Conservation (phyloP, 441 rosid species). For the Adansonia rubrostipa region DNA sequence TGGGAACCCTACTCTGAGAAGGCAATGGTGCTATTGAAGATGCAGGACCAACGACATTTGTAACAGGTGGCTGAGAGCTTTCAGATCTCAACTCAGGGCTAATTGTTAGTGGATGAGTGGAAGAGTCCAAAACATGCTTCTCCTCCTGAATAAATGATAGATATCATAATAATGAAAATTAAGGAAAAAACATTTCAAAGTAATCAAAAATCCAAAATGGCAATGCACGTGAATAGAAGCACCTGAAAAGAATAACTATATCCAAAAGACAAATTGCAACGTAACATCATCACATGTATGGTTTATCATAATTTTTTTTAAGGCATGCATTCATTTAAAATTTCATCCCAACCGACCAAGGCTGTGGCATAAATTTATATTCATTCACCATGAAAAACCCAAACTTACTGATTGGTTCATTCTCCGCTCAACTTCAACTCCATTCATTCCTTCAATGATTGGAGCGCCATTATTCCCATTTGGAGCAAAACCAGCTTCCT, state of each 20-base stretch:
- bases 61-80: slow-evolving; percentile 51
- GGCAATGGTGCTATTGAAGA: slow-evolving; percentile 45
- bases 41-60: slow-evolving; percentile 44
- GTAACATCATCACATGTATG: background rate
- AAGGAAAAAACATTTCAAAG: slow-evolving; percentile 15
- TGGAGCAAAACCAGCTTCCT: slow-evolving; percentile 83
- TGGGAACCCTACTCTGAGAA: slow-evolving; percentile 57
- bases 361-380: background rate
- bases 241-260: background rate
- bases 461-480: slow-evolving; percentile 65
- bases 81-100: slow-evolving; percentile 55
- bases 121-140: slow-evolving; percentile 50
- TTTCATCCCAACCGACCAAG: slow-evolving; percentile 24
- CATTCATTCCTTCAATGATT: slow-evolving; percentile 76
- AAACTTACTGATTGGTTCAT: slow-evolving; percentile 63
- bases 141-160: slow-evolving; percentile 43
- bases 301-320: background rate
- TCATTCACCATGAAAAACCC: slow-evolving; percentile 10
- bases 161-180: slow-evolving; percentile 25
- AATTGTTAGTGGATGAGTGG: slow-evolving; percentile 41
- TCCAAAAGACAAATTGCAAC: background rate
- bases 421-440: slow-evolving; percentile 78
- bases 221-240: slow-evolving; percentile 1
- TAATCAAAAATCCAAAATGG: background rate
- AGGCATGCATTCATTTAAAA: background rate